Evolutionary conservation across 805 yeast genomes (phyloP).

Genomic region (Hagleromyces aurorensis): DNA sequence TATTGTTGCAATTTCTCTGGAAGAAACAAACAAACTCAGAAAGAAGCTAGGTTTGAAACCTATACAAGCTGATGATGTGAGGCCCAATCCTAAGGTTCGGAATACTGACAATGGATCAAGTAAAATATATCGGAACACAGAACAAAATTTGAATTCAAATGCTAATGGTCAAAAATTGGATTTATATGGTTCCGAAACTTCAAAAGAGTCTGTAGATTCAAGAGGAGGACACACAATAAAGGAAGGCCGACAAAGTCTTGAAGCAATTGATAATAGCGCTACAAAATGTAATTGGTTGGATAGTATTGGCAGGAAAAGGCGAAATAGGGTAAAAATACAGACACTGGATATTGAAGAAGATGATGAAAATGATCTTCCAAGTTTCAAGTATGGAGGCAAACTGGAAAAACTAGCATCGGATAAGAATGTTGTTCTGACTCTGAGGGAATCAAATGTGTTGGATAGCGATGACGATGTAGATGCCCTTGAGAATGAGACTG

Average conservation of each 20-base stretch:
- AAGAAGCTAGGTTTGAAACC: constrained; percentile 35
- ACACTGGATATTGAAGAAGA: constrained; percentile 14
- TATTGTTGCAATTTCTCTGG: constrained; percentile 28
- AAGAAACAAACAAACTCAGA: constrained; percentile 39
- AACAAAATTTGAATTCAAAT: too few relatives aligned
- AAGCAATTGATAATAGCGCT: constrained; percentile 1
- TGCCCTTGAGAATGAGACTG: constrained; percentile 22
- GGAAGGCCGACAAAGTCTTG: neutral
- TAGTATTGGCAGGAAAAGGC: constrained; percentile 14
- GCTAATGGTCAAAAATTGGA: too few relatives aligned
- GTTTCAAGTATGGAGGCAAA: constrained; percentile 43
- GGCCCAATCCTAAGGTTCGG: neutral
- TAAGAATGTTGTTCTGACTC: constrained; percentile 43
- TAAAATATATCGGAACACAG: neutral
- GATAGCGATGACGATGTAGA: constrained; percentile 29
- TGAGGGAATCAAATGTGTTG: constrained; percentile 36
- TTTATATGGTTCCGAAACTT: neutral
- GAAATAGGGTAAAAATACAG: constrained; percentile 2
- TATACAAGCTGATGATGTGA: constrained; percentile 21
- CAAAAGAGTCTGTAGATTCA: neutral
- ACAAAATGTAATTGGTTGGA: constrained; percentile 22
- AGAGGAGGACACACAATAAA: neutral
- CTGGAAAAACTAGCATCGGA: constrained; percentile 34
- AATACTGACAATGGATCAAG: neutral
- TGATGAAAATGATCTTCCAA: constrained; percentile 22